Base-by-base conservation (phyloP, 2,329 filamentous ascomycete genomes). In the Xylariaceae sp. region DNA sequence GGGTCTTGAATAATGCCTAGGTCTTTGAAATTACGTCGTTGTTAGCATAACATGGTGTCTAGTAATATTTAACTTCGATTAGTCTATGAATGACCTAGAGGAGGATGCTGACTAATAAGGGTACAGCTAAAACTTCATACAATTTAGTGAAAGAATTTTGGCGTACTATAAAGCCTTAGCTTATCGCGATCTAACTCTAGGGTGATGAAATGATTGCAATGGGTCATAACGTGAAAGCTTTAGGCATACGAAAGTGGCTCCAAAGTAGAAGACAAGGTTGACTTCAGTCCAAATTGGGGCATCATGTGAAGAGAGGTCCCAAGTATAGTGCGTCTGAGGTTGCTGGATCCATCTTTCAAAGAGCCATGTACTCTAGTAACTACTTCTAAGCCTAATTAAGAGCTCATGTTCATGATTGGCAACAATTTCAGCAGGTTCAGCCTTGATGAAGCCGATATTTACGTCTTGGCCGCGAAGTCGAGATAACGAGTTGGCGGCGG, bases 371-470 rank as follows among this genome's bases (percentile, higher is more conserved):
- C 78, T 78, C 72, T 87, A 79, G 81, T 87, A 91, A 67, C 83
- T 82, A 65, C 79, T 79, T 64, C 81, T 75, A 62, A 89, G 88
- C 57, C 90, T 87, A 57, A 88, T 77, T 46, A 84, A 78, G 67
- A 87, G 81, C 81, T 96, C 92, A 73, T 94, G 92, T 76, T 91
- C 90, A 76, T 94, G 85, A 81, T 96, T 96, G 79, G 91, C 92
- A 58, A 95, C 82, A 64, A 96, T 91, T 78, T 96, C 92, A 39
- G 89, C 84, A 41, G 96, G 82, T 77, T 96, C 92, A 60, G 85
- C 78, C 76, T 89, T 85, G 75, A 96, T 87, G 74, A 85, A 92
- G 61, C 89, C 83, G 19, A 89, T 93, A 52, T 89, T 85, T 50
- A 76, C 69, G 45, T 88, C 82, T 78, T 96, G 89, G 59, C 89